phyloP scores from a whole-genome alignment of 1,284 basidiomycete species.

The Anthracocystis panici-leucophaei region DNA sequence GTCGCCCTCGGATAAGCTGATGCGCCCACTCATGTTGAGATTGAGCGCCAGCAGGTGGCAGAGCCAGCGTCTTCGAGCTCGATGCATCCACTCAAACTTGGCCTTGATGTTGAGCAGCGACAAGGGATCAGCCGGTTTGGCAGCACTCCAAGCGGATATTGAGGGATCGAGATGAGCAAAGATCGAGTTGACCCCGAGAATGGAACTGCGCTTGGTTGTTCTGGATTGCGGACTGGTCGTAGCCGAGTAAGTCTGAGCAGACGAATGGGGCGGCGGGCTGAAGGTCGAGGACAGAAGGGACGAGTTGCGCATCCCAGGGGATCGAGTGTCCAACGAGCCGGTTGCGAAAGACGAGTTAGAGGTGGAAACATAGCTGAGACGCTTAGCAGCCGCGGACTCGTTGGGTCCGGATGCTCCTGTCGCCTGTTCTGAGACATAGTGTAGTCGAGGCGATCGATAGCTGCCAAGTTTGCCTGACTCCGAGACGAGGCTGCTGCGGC shows the following conservation, averaged over 20 bases:
- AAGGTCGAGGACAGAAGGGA: slow-evolving; percentile 32
- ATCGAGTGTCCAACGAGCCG: slow-evolving; percentile 23
- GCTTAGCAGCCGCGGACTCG: slow-evolving; percentile 55
- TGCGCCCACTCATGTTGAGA: slow-evolving; percentile 14
- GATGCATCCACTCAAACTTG: slow-evolving; percentile 63
- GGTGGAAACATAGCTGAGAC: slow-evolving; percentile 56
- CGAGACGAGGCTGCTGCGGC: slow-evolving; percentile 43
- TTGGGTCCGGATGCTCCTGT: slow-evolving; percentile 39
- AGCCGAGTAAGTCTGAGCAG: slow-evolving; percentile 39
- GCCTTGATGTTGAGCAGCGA: slow-evolving; percentile 55
- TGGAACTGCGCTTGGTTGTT: slow-evolving; percentile 40
- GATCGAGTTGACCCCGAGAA: slow-evolving; percentile 44
- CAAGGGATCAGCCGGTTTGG: slow-evolving; percentile 43
- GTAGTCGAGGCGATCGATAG: slow-evolving; percentile 46
- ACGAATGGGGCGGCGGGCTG: slow-evolving; percentile 25
- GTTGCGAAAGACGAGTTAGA: slow-evolving; percentile 39
- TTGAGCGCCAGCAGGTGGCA: slow-evolving; percentile 38
- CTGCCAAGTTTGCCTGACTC: slow-evolving; percentile 26
- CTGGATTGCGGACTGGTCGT: slow-evolving; percentile 44
- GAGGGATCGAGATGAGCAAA: slow-evolving; percentile 31
- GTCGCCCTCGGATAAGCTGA: slow-evolving; percentile 19
- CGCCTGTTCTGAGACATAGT: slow-evolving; percentile 40
- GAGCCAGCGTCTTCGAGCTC: slow-evolving; percentile 54
- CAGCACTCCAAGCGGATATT: background rate
- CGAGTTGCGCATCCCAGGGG: slow-evolving; percentile 32